A percentile compares a stretch with the other conserved stretches of the same genome.
Evolutionary conservation across 2,329 filamentous ascomycete species (phyloP).

Genomic region (Cladorrhinum sp.): DNA sequence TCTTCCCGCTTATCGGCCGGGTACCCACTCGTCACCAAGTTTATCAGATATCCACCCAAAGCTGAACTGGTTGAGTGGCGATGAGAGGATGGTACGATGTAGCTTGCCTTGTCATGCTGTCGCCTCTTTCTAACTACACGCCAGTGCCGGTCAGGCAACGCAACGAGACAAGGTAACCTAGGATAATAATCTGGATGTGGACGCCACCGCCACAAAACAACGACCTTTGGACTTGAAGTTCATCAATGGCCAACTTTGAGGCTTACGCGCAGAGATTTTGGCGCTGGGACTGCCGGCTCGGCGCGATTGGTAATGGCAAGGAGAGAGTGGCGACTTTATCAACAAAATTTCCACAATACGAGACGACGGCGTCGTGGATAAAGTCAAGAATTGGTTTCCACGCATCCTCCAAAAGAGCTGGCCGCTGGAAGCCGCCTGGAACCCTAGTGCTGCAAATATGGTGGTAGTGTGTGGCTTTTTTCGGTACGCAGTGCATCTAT

Average conservation of each 20-base stretch:
- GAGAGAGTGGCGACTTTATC: slow-evolving; percentile 3
- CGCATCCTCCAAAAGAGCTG: not conserved
- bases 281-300: not conserved
- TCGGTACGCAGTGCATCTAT: not conserved
- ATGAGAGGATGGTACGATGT: not conserved
- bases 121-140: not conserved
- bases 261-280: not conserved
- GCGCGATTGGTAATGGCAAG: slow-evolving; percentile 1
- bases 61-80: not conserved
- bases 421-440: not conserved
- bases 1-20: not conserved
- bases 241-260: not conserved
- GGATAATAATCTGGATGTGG: not conserved
- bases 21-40: not conserved
- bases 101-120: not conserved
- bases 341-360: slow-evolving; percentile 8
- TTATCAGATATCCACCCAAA: not conserved
- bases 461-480: not conserved
- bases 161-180: no score
- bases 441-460: not conserved
- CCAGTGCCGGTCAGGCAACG: not conserved
- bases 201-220: not conserved
- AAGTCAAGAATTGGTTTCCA: not conserved
- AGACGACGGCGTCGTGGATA: not conserved
- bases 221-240: not conserved